Conservation (phyloP, 2,329 filamentous ascomycete species). For the Phyllosticta paracitricarpa region DNA sequence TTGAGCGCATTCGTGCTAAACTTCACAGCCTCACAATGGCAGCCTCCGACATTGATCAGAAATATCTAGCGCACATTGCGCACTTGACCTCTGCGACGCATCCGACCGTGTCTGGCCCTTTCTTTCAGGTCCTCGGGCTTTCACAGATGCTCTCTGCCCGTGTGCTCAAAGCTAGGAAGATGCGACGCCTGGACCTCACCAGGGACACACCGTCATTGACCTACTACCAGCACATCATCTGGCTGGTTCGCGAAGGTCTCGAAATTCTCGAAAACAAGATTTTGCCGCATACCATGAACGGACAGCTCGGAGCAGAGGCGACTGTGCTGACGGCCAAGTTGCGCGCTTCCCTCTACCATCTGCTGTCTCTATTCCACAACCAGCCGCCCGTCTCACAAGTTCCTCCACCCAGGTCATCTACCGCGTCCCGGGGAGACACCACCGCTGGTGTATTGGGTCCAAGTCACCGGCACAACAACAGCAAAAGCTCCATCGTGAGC, state of each 20-base stretch:
- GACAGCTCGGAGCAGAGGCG: slow-evolving; percentile 64
- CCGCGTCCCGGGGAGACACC: neutral
- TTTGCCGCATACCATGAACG: slow-evolving; percentile 61
- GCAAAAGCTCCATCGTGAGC: slow-evolving; percentile 1
- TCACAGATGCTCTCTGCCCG: slow-evolving; percentile 81
- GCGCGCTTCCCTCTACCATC: slow-evolving; percentile 88
- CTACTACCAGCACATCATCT: slow-evolving; percentile 84
- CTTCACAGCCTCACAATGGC: slow-evolving; percentile 55
- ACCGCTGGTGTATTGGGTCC: neutral
- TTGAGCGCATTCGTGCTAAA: neutral
- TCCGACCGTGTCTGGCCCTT: slow-evolving; percentile 65
- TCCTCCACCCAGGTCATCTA: slow-evolving; percentile 28
- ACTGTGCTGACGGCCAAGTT: slow-evolving; percentile 88
- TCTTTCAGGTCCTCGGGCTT: slow-evolving; percentile 85
- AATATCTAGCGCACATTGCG: slow-evolving; percentile 85
- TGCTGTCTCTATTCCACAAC: slow-evolving; percentile 95
- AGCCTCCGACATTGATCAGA: slow-evolving; percentile 93
- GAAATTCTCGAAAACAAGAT: slow-evolving; percentile 79
- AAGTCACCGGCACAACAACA: neutral
- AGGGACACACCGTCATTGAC: slow-evolving; percentile 69
- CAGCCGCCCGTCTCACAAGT: slow-evolving; percentile 53
- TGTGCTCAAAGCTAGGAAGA: slow-evolving; percentile 70
- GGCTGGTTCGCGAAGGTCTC: slow-evolving; percentile 86
- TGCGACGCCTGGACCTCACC: slow-evolving; percentile 72
- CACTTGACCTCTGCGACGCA: slow-evolving; percentile 68